Percentiles rank a stretch among this genome's conserved stretches.
Conservation (phyloP, 768 basidiomycete species). For the Tremella yokohamensis region DNA sequence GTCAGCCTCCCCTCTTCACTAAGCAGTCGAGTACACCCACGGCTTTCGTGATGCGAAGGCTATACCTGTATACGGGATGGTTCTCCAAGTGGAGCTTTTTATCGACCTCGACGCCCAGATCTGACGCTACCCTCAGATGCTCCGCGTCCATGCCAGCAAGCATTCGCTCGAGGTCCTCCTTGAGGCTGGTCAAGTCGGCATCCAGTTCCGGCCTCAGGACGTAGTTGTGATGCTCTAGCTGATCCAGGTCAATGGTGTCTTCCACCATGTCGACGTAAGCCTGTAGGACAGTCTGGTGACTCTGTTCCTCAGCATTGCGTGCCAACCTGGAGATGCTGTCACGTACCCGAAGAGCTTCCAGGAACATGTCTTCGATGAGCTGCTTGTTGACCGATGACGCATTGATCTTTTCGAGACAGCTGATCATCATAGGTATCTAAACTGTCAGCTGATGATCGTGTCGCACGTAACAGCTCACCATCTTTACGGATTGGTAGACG, state of each 20-base stretch:
- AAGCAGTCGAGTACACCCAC: slow-evolving; percentile 55
- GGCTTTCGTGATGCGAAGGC: slow-evolving; percentile 85
- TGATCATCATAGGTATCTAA: slow-evolving; percentile 12
- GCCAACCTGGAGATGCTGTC: background rate
- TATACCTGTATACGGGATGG: slow-evolving; percentile 81
- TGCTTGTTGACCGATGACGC: background rate
- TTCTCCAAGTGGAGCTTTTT: slow-evolving; percentile 97
- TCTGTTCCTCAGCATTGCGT: slow-evolving; percentile 53
- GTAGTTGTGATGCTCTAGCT: slow-evolving; percentile 70
- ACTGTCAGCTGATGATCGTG: background rate
- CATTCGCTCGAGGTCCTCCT: slow-evolving; percentile 64
- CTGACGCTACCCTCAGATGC: slow-evolving; percentile 65
- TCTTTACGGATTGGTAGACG: slow-evolving; percentile 86
- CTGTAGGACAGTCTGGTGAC: slow-evolving; percentile 59
- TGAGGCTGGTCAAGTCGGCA: slow-evolving; percentile 64
- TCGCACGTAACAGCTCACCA: slow-evolving; percentile 54
- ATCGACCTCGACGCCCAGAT: slow-evolving; percentile 76
- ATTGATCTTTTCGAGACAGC: slow-evolving; percentile 11
- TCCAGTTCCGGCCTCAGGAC: slow-evolving; percentile 93
- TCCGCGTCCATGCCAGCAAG: slow-evolving; percentile 80
- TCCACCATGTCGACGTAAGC: slow-evolving; percentile 94
- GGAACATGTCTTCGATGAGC: slow-evolving; percentile 68
- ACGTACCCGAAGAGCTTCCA: slow-evolving; percentile 61
- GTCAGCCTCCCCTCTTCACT: background rate
- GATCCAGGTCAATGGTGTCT: slow-evolving; percentile 84